phyloP scores from a whole-genome alignment of 805 yeast genomes.

The Cyberlindnera saturnus region DNA sequence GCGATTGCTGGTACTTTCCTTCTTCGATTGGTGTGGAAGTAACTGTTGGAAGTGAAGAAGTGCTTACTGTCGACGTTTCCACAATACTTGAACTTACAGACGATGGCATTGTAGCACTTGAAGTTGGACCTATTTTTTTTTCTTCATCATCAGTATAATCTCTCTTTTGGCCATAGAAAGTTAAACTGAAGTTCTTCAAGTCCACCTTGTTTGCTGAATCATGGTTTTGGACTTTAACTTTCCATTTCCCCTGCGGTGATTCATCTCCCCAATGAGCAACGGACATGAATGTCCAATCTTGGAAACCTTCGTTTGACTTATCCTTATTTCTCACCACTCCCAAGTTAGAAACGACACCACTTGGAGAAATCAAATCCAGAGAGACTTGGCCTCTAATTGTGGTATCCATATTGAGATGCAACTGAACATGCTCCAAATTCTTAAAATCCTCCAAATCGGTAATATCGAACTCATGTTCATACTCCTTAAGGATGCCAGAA shows the following conservation, averaged over 20 bases:
- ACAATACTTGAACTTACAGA: constrained; percentile 4
- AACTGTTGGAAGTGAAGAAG: constrained; percentile 4
- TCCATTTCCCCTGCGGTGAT: constrained; percentile 77
- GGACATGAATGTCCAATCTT: constrained; percentile 87
- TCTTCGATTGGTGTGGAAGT: constrained; percentile 24
- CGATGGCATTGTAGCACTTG: constrained; percentile 1
- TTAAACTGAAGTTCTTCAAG: constrained; percentile 68
- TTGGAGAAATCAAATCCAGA: constrained; percentile 65
- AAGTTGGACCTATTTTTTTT: not conserved
- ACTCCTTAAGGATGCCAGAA: constrained; percentile 7
- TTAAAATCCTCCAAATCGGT: constrained; percentile 56
- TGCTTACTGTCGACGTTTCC: constrained; percentile 14
- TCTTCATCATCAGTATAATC: constrained; percentile 34
- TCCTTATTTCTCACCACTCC: constrained; percentile 67
- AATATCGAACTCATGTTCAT: constrained; percentile 39
- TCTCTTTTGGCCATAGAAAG: constrained; percentile 71
- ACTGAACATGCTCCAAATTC: constrained; percentile 79
- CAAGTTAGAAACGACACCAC: constrained; percentile 64
- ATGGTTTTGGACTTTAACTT: constrained; percentile 50
- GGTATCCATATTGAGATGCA: constrained; percentile 66
- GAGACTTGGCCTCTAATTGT: constrained; percentile 63
- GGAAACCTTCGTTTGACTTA: constrained; percentile 48
- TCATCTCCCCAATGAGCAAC: constrained; percentile 99
- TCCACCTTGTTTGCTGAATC: constrained; percentile 31
- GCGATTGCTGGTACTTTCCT: constrained; percentile 31